phyloP scores from a whole-genome alignment of 306 rosid genomes.

The Pyrus communis region DNA sequence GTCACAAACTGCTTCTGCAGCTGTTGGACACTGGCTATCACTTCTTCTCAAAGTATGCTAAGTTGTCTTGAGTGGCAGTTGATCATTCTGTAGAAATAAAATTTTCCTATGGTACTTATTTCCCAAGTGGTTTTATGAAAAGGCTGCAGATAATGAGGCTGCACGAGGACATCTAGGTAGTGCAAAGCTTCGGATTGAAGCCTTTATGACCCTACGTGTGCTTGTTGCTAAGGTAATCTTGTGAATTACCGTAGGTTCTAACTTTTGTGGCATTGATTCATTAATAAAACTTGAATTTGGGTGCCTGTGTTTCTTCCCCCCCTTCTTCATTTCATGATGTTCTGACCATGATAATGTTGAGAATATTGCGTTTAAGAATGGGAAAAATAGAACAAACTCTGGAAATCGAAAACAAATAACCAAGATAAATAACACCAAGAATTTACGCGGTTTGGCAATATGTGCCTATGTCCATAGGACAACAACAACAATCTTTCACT shows the following conservation, averaged over 20 bases:
- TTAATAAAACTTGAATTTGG: not conserved
- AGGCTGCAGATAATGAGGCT: conserved; percentile 92
- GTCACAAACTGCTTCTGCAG: conserved; percentile 70
- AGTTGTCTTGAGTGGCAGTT: conserved; percentile 8
- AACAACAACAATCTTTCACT: too few species aligned
- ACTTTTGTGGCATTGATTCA: not conserved
- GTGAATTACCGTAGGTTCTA: not conserved
- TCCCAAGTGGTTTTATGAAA: conserved; percentile 24
- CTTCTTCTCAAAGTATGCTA: conserved; percentile 77
- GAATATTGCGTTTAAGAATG: too few species aligned
- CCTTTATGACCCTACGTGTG: conserved; percentile 63
- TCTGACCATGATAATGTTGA: not conserved
- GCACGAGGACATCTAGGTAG: conserved; percentile 82
- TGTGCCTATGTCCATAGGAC: too few species aligned
- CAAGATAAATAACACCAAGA: too few species aligned
- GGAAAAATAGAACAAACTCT: too few species aligned
- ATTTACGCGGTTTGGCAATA: too few species aligned
- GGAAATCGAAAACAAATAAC: too few species aligned
- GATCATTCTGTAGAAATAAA: not conserved
- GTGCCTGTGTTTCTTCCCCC: not conserved
- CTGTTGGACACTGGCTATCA: conserved; percentile 94
- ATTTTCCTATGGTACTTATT: conserved; percentile 5
- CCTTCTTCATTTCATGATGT: not conserved
- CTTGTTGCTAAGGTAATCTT: conserved; percentile 77
- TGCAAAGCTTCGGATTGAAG: conserved; percentile 66